A percentile compares a stretch with the other conserved stretches of the same genome.
Conservation (phyloP, 106 monocot genomes). For the Cymbidium sinense region DNA sequence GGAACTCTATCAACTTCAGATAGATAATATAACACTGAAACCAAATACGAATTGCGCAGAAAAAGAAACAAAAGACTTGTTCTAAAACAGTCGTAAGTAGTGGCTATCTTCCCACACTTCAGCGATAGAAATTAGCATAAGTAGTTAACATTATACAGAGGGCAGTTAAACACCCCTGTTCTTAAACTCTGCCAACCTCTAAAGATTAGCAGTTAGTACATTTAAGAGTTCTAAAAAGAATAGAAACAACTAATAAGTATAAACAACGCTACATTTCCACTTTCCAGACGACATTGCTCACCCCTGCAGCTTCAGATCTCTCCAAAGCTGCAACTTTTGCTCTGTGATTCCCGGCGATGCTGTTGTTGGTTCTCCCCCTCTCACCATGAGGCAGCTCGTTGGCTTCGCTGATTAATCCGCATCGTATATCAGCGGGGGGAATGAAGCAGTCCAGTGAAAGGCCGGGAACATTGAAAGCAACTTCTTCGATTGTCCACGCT, state of each 20-base stretch:
- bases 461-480: slow-evolving; percentile 90
- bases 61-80: not conserved
- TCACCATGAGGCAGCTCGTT: slow-evolving; percentile 25
- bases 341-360: slow-evolving; percentile 5
- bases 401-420: slow-evolving; percentile 50
- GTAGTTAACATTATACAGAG: slow-evolving; percentile 1
- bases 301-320: slow-evolving; percentile 1
- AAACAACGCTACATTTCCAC: slow-evolving; percentile 2
- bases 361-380: slow-evolving; percentile 10
- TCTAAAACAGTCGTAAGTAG: slow-evolving; percentile 1
- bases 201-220: not conserved
- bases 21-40: not conserved
- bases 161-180: not conserved
- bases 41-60: not conserved
- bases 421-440: slow-evolving; percentile 78
- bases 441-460: slow-evolving; percentile 93
- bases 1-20: not conserved
- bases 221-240: not conserved
- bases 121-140: not conserved
- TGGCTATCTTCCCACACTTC: too few relatives aligned
- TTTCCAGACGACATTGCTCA: slow-evolving; percentile 14
- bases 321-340: slow-evolving; percentile 18
- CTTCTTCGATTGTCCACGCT: slow-evolving; percentile 93
- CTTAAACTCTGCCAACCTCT: not conserved
- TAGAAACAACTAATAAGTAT: not conserved